phyloP scores from a whole-genome alignment of 1,284 basidiomycete genomes.

The Trametes pubescens region DNA sequence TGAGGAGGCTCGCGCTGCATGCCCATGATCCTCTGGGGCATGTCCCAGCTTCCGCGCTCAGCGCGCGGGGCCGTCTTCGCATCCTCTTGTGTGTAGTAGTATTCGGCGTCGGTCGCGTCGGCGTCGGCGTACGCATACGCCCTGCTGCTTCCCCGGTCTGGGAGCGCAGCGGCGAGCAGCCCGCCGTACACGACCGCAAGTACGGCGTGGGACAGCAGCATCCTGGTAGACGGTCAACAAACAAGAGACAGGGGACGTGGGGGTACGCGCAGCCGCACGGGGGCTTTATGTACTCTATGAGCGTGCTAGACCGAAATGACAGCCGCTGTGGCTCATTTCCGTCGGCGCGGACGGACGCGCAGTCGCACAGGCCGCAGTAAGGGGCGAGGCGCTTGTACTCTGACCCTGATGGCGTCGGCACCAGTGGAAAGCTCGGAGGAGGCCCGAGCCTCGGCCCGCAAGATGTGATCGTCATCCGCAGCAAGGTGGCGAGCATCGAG shows the following conservation, averaged over 20 bases:
- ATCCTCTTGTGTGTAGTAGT: slow-evolving; percentile 5
- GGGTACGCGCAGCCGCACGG: background rate
- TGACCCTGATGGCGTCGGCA: background rate
- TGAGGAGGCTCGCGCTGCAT: background rate
- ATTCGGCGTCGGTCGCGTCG: slow-evolving; percentile 2
- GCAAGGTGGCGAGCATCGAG: slow-evolving; percentile 12
- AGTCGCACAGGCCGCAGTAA: slow-evolving; percentile 29
- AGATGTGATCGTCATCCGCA: slow-evolving; percentile 15
- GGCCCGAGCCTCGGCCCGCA: slow-evolving; percentile 13
- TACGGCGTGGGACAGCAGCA: slow-evolving; percentile 32
- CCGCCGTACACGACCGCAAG: slow-evolving; percentile 35
- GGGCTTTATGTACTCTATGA: slow-evolving; percentile 16
- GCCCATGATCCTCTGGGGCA: slow-evolving; percentile 21
- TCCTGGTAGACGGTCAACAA: slow-evolving; percentile 22
- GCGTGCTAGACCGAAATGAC: slow-evolving; percentile 8
- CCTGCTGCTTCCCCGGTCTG: slow-evolving; percentile 13
- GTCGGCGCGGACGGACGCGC: slow-evolving; percentile 7
- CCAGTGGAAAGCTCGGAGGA: background rate
- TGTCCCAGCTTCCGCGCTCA: slow-evolving; percentile 1
- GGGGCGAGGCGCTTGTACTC: slow-evolving; percentile 17
- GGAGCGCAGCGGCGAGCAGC: slow-evolving; percentile 32
- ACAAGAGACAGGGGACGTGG: slow-evolving; percentile 9
- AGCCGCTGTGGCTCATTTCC: slow-evolving; percentile 16
- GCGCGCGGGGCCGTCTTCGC: background rate
- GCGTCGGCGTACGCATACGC: slow-evolving; percentile 6